Conservation (phyloP, 495 filamentous ascomycete genomes). For the Aspergillus avenaceus region DNA sequence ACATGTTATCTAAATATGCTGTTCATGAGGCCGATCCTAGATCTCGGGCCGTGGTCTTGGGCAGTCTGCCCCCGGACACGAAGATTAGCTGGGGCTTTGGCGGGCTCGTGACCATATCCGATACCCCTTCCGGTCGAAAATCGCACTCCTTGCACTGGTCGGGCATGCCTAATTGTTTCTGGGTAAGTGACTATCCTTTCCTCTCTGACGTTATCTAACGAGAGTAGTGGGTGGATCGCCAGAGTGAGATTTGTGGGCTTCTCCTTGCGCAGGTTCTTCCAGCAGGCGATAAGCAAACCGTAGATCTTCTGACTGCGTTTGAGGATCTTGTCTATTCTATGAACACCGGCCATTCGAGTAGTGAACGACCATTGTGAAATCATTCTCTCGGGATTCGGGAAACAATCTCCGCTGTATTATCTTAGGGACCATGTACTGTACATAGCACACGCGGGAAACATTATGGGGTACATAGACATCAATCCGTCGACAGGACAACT, state of each 20-base stretch:
- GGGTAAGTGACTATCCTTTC: background rate
- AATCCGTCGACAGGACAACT: too few species aligned
- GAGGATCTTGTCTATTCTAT: background rate
- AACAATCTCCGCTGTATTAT: too few species aligned
- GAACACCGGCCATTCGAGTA: too few species aligned
- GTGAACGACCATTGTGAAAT: too few species aligned
- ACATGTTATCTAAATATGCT: too few species aligned
- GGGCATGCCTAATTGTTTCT: background rate
- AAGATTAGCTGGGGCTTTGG: background rate
- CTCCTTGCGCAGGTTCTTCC: conserved; percentile 1
- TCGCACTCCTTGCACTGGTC: background rate
- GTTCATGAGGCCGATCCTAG: too few species aligned
- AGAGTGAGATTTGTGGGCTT: background rate
- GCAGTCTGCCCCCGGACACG: too few species aligned
- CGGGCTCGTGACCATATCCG: background rate
- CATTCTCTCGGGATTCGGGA: too few species aligned
- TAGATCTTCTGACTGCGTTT: conserved; percentile 2
- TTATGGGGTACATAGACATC: too few species aligned
- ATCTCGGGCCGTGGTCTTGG: too few species aligned
- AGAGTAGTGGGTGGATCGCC: conserved; percentile 1
- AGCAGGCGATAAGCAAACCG: background rate
- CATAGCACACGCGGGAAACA: too few species aligned
- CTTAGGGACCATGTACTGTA: too few species aligned
- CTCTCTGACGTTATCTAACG: background rate
- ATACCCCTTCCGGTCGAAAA: background rate